Base-by-base conservation (phyloP, 1,284 basidiomycete species). In the Pascua sp. region DNA sequence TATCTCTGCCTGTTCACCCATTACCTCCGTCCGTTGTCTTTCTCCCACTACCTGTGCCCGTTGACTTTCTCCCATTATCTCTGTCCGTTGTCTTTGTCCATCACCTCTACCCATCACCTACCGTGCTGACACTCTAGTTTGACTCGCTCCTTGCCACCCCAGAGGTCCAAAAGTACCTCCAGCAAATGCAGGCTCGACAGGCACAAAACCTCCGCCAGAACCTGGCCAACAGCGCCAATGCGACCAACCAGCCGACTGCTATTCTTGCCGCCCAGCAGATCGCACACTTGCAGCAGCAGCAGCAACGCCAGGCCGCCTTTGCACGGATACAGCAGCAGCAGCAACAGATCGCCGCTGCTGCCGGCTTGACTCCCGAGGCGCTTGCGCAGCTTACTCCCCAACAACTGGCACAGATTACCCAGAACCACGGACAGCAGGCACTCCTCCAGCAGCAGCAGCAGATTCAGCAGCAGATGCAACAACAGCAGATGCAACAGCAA, bases 181-280 rank as follows among this genome's bases (percentile, higher is more conserved):
- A 49, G 40, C 45, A 55, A n/a, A 45, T 51, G 16, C 61, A 61
- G 39, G 50, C 50, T 18, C 57, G 58, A 10, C 64, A 61, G 11
- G 42, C 46, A 39, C 45, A 50, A 24, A 16, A 39, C 44, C 40
- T 51, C 48, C 59, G 52, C n/a, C 57, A 57, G 51, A 61, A 60
- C 49, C 17, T 53, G 10, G 47, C 50, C 39, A 47, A 44, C 45
- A 50, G 45, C 40, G 45, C 39, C 15, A 54, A 53, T 41, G 17
- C 55, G n/a, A 51, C 48, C 46, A 32, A 52, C 49, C 52, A 59
- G 42, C 56, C 60, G 41, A 59, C 65, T 0, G 59, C 60, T 18
- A 57, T 62, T 16, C 59, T 67, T 11, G 64, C 64, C 13, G 62
- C 58, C 4, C 63, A 65, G 55, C 61, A 63, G 54, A 57, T 62